These are phyloP conservation scores for Penicillium bialowiezense DNA, from an alignment of 495 filamentous ascomycete genomes.

Conservation along the genomic window DNA sequence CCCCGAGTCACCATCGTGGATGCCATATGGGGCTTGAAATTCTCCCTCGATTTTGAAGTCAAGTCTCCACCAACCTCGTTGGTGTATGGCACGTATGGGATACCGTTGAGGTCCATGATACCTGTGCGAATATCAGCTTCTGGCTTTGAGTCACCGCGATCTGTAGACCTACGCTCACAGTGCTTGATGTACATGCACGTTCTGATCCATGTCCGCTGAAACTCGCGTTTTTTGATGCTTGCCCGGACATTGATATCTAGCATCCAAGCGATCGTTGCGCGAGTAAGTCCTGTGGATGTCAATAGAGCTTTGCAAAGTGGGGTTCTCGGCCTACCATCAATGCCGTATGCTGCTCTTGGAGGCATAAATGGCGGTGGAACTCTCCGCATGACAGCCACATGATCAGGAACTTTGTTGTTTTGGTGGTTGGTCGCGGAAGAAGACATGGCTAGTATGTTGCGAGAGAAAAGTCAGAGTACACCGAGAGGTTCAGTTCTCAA, in stretches of 20 bases:
- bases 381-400: constrained; percentile 1
- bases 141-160: no score
- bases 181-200: constrained; percentile 4
- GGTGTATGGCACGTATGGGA: background rate
- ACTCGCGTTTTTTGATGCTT: constrained; percentile 3
- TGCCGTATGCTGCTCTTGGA: background rate
- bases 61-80: background rate
- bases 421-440: no score
- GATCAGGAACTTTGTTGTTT: background rate
- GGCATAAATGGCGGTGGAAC: background rate
- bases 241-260: constrained; percentile 4
- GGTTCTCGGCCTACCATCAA: background rate
- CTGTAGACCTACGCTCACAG: background rate
- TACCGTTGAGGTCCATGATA: background rate
- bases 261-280: constrained; percentile 7
- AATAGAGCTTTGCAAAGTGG: background rate
- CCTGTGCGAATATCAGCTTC: background rate
- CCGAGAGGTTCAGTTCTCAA: no score
- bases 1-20: background rate
- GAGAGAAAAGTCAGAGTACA: no score
- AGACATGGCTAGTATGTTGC: no score
- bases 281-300: background rate
- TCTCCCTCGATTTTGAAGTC: background rate
- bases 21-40: background rate
- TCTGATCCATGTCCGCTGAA: constrained; percentile 1